Base-by-base conservation (phyloP, 2,329 filamentous ascomycete species). In the Trichophyton simii region DNA sequence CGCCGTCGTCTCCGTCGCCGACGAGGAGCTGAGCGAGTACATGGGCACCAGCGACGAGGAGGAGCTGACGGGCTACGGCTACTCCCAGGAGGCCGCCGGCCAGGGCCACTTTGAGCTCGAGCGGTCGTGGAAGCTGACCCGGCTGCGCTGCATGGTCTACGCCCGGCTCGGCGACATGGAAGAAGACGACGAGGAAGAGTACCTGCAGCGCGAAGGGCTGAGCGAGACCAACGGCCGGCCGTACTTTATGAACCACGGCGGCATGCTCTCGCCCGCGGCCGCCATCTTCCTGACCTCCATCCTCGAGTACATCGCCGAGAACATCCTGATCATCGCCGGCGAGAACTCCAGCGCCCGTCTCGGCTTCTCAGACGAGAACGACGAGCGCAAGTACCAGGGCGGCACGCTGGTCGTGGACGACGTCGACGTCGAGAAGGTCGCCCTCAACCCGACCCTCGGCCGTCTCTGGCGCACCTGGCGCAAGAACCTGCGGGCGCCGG, bases 201-300 rank as follows among this genome's bases (percentile, higher is more conserved):
- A 89, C 69, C 88, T 95, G 71, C 85, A 91, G 65, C 85, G 90
- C 68, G 90, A 94, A 62, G 83, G 88, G 46, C 79, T 92, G 72
- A 76, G 78, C 48, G 82, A 84, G 42, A 77, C 80, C 57, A 79
- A 80, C 59, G 77, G 54, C 81, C 46, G 58, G 2, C 83, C 86
- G 63, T 77, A 81, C 41, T 83, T 84, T 58, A 77, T 78, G 7
- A 78, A 75, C 63, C 76, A 79, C 60, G 73, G 80, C 36, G 87
- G 86, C 62, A 81, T 85, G 57, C 87, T 97, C 20, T 95, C 91
- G 0, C 91, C 94, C 34, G 88, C 91, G 0, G 89, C 95, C 13
- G 91, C 94, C 62, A 97, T 99, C 66, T 99, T 97, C 75, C 78
- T 99, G 55, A 96, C 94, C 0, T 95, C 92, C 0, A 89, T 99